Evolutionary conservation across 306 rosid genomes (phyloP), one percentile per base, ranked within the genome.

Genomic region (Sechiopsis laciniata): DNA sequence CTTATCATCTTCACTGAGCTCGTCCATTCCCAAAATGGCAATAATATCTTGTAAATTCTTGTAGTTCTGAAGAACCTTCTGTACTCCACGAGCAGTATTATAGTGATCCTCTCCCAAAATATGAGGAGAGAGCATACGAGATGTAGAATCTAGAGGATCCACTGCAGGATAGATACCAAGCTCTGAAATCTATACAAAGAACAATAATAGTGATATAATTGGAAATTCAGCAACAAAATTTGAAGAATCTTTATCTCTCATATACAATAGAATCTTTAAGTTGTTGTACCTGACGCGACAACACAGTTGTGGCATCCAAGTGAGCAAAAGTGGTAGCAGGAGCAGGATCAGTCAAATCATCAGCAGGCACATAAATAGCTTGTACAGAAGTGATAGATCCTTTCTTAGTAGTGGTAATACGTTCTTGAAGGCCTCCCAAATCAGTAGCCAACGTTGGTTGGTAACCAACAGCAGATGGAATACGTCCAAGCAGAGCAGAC

Each of bases 311-410:
- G 54, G 99, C 99, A 84, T 94, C 99, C 90, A 94, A 84, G 86
- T 94, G 99, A 85, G 99, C 99, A 10, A 94, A 94, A 13, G 99
- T 91, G 14, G 99, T 94, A 35, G 99, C 99, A 63, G 99, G 99
- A 76, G 99, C 99, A 21, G 99, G 99, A 94, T 94, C 99, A 73
- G 99, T 94, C 96, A 94, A 91, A 59, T 94, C 99, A 85, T 94
- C 99, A 75, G 99, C 99, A 79, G 99, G 99, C 81, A 94, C 99
- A 55, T 94, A 94, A 70, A 94, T 94, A 82, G 99, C 99, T 81
- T 94, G 99, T 76, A 94, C 99, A 71, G 99, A 94, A 56, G 99
- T 94, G 50, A 94, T 94, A 71, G 99, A 94, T 82, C 99, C 99
- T 80, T 94, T 94, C 82, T 91, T 94, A 75, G 99, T 94, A 62